phyloP scores from a whole-genome alignment of 2,329 filamentous ascomycete genomes.

The Epichloe scottii region DNA sequence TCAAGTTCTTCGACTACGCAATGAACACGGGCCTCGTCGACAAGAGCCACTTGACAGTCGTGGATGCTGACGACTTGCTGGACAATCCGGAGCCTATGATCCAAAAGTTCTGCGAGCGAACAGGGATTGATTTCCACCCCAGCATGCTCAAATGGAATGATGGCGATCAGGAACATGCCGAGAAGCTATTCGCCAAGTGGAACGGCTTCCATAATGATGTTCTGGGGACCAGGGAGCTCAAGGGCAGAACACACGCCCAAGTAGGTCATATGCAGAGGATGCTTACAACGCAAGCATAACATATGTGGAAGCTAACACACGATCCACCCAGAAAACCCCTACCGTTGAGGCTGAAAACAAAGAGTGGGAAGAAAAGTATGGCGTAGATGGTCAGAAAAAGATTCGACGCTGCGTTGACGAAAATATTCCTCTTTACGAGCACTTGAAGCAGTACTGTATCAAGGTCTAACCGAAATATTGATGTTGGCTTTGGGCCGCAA shows the following conservation, averaged over 20 bases:
- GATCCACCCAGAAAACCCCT: conserved; percentile 38
- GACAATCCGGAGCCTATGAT: conserved; percentile 70
- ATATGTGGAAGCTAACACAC: neutral
- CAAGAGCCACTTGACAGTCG: conserved; percentile 62
- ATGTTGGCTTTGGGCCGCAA: neutral
- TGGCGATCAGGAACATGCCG: conserved; percentile 59
- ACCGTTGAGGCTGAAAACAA: conserved; percentile 53
- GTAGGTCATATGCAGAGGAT: conserved; percentile 26
- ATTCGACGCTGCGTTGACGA: conserved; percentile 61
- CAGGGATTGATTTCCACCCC: conserved; percentile 62
- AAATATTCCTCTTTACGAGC: conserved; percentile 66
- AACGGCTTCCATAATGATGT: conserved; percentile 94
- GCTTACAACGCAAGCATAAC: neutral
- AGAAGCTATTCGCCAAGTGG: conserved; percentile 86
- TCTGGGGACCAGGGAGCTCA: conserved; percentile 66
- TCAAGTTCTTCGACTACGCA: conserved; percentile 77
- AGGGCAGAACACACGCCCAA: conserved; percentile 52
- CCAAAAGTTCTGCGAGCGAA: conserved; percentile 66
- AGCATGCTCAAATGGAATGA: conserved; percentile 79
- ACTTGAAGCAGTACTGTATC: conserved; percentile 66
- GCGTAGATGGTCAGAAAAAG: conserved; percentile 54
- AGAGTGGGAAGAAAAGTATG: conserved; percentile 65
- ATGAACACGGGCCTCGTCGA: conserved; percentile 57
- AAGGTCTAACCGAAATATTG: conserved; percentile 31
- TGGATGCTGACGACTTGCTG: conserved; percentile 90